Conservation (phyloP, 768 basidiomycete genomes). For the Tricholoma hemisulphureum region DNA sequence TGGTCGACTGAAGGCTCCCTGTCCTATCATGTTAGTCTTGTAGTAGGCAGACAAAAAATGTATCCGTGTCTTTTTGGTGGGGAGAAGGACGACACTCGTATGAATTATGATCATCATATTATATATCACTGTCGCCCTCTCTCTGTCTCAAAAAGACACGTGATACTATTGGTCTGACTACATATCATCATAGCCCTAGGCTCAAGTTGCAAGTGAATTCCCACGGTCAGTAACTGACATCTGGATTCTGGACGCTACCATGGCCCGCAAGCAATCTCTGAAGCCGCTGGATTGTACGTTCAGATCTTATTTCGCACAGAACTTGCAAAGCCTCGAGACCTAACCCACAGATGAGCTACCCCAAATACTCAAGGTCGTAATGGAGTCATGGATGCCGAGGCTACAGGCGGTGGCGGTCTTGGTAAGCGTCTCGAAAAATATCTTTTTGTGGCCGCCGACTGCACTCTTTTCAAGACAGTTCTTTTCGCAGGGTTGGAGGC, state of each 20-base stretch:
- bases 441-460: neutral
- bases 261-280: neutral
- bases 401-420: slow-evolving; percentile 20
- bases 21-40: too few species aligned
- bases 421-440: slow-evolving; percentile 5
- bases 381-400: slow-evolving; percentile 21
- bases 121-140: too few species aligned
- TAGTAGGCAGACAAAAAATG: too few species aligned
- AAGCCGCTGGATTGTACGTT: slow-evolving; percentile 7
- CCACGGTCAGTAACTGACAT: too few species aligned
- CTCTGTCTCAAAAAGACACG: too few species aligned
- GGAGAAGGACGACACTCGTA: too few species aligned
- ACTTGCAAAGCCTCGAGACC: neutral
- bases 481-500: slow-evolving; percentile 19
- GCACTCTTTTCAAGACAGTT: slow-evolving; percentile 11
- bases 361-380: slow-evolving; percentile 15
- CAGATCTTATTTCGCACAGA: neutral
- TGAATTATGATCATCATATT: too few species aligned
- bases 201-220: neutral
- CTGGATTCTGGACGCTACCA: neutral
- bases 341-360: slow-evolving; percentile 17
- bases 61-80: too few species aligned
- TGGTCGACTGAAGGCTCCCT: too few species aligned
- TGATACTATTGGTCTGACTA: too few species aligned
- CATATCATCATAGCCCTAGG: too few species aligned